These are phyloP conservation scores for Xylariaceae sp. DNA, from an alignment of 2,329 filamentous ascomycete species.

Conservation along the genomic window DNA sequence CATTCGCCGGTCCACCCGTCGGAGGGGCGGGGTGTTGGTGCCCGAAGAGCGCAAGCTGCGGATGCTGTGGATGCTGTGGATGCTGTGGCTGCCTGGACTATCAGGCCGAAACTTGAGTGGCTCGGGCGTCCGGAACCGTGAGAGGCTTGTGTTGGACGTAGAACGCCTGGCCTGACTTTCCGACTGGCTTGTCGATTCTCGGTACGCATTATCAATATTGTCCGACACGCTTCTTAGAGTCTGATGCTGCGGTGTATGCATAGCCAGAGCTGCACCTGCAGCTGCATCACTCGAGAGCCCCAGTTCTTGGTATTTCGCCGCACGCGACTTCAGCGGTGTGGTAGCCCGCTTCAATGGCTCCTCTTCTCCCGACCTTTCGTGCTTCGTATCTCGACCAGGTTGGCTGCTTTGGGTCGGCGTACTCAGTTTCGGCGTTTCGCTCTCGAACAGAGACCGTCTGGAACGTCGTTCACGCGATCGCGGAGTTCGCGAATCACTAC, in stretches of 20 bases:
- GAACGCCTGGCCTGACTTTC: constrained; percentile 47
- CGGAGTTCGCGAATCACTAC: constrained; percentile 46
- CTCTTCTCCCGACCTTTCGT: constrained; percentile 19
- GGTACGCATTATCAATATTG: constrained; percentile 29
- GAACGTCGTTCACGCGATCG: constrained; percentile 38
- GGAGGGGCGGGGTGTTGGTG: constrained; percentile 68
- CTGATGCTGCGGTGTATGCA: constrained; percentile 23
- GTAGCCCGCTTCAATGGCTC: constrained; percentile 17
- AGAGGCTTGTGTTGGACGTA: constrained; percentile 60
- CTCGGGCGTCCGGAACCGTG: constrained; percentile 59
- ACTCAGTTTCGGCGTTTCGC: constrained; percentile 35
- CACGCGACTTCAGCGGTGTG: constrained; percentile 25
- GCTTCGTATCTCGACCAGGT: constrained; percentile 19
- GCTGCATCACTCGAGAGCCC: constrained; percentile 21
- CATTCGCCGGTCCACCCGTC: constrained; percentile 69
- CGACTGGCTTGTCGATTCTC: constrained; percentile 30
- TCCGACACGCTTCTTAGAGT: constrained; percentile 49
- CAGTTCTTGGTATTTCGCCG: constrained; percentile 31
- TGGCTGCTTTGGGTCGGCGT: constrained; percentile 28
- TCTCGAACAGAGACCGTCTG: constrained; percentile 34
- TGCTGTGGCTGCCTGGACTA: constrained; percentile 61
- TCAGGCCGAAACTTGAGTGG: constrained; percentile 64
- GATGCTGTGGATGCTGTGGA: constrained; percentile 22
- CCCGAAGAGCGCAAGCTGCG: constrained; percentile 52
- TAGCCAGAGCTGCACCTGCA: constrained; percentile 23